Base-by-base conservation (phyloP, 2,329 filamentous ascomycete genomes). In the Phaeoacremonium minimum region DNA sequence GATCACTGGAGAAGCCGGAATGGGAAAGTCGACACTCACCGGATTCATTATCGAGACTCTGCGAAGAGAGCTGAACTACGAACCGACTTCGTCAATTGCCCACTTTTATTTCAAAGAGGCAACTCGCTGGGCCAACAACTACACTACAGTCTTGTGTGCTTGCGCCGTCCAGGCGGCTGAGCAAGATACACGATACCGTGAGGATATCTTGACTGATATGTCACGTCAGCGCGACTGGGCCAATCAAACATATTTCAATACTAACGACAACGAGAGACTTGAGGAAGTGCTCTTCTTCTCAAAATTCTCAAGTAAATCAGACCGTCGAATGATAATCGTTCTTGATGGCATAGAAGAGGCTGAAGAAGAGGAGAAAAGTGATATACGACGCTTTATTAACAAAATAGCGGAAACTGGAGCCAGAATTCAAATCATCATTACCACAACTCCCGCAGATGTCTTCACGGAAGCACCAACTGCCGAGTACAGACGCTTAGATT, bases 61-160 rank as follows among this genome's bases (percentile, higher is more conserved):
- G 12, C 15, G 18, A 7, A 17, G 18, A 4, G 18, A 13, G 18
- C 18, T 16, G 15, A 7, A 16, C n/a, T 13, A 18, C n/a, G 30
- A 32, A 6, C 14, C 30, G 15, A 30, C 11, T 18, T 33, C 38
- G 9, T 26, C 15, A 6, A 30, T 40, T 9, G 38, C 18, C 7
- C 14, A 19, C 4, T 40, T 36, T 18, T 40, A 33, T 30, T 40
- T 40, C 33, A 29, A 36, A 7, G 38, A 37, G 15, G 22, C 33
- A n/a, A 12, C 22, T 4, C 5, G 11, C n/a, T 18, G 26, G 4
- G 18, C 32, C 15, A 30, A 17, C 6, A 15, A 15, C 5, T 7
- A 36, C n/a, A 17, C 13, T 6, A 36, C 20, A 8, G 37, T 40
- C 33, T 14, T 40, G 15, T 13, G 17, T 5, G 36, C 32, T 32